Evolutionary conservation across 768 basidiomycete genomes (phyloP), one percentile per base, ranked within the genome.

Genomic region (Rhodosporidiobolus odoratus): DNA sequence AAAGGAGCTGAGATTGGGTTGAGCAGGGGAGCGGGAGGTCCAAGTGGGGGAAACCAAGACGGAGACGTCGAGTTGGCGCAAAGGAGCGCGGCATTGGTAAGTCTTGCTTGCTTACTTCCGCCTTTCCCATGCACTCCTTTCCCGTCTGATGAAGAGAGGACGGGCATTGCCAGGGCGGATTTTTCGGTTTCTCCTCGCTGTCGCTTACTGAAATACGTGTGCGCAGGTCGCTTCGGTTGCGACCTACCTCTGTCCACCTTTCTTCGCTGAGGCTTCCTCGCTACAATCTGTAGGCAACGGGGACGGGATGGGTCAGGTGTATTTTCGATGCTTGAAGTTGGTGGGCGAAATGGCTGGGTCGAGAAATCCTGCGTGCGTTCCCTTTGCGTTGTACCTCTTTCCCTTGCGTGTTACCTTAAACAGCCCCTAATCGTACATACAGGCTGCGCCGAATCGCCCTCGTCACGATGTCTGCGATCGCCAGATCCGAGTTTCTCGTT

Each of bases 141-240:
- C n/a, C n/a, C n/a, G n/a, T n/a, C n/a, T n/a, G n/a, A n/a, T n/a
- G n/a, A n/a, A n/a, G n/a, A n/a, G n/a, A n/a, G n/a, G n/a, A n/a
- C n/a, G n/a, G n/a, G n/a, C n/a, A n/a, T n/a, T n/a, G n/a, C n/a
- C n/a, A n/a, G n/a, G n/a, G n/a, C n/a, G n/a, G n/a, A n/a, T n/a
- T n/a, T n/a, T n/a, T n/a, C n/a, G n/a, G n/a, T 16, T 19, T 8
- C 13, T 30, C 34, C 32, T n/a, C 23, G n/a, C 6, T 27, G 6
- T 19, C 25, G 15, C 0, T 35, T 65, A 34, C 54, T 23, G 41
- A 12, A 9, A 6, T 19, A 15, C 21, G 5, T 19, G 19, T 27
- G 4, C 16, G 40, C 65, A 74, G 73, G 69, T 74, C 27, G 62
- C 43, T 45, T 54, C 68, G 25, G 47, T 74, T 7, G 65, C 73